Evolutionary conservation across 108 stramenopile genomes (phyloP), one percentile per base, ranked within the genome.

Genomic region (Epipyxis sp.): DNA sequence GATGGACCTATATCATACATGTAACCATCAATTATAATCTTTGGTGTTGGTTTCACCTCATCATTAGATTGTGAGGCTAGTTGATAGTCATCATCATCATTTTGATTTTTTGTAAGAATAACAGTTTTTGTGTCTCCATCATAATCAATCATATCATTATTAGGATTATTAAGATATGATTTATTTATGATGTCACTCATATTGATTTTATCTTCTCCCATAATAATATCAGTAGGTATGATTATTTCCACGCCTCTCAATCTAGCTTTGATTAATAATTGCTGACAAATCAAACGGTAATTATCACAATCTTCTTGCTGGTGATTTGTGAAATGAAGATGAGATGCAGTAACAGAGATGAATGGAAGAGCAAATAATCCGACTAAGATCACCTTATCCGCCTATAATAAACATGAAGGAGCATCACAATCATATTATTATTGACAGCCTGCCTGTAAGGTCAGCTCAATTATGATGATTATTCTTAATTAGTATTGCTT

Each of bases 331-430:
- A 50, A 50, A 20, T 50, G 46, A 50, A 50, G 6, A n/a, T n/a
- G n/a, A 10, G 61, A 65, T 16, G 30, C 34, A 29, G 3, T 35
- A 16, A 37, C 10, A 29, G 61, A 16, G 10, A 74, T 29, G 25
- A 74, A 74, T 32, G 32, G 71, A 10, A 74, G 10, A 32, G 46
- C 44, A 27, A 74, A 13, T 42, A 43, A 37, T 16, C 71, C 71
- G 41, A 74, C 46, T 16, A 25, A 16, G 54, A 25, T 25, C 25
- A 57, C 54, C n/a, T n/a, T n/a, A n/a, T n/a, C n/a, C n/a, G n/a
- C n/a, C n/a, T n/a, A n/a, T n/a, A n/a, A n/a, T n/a, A n/a, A n/a
- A n/a, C n/a, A n/a, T n/a, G n/a, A n/a, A n/a, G n/a, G n/a, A n/a
- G n/a, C n/a, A n/a, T n/a, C n/a, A n/a, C n/a, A n/a, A n/a, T n/a